phyloP scores from a whole-genome alignment of 768 basidiomycete species.

The Cystobasidium onofrii region DNA sequence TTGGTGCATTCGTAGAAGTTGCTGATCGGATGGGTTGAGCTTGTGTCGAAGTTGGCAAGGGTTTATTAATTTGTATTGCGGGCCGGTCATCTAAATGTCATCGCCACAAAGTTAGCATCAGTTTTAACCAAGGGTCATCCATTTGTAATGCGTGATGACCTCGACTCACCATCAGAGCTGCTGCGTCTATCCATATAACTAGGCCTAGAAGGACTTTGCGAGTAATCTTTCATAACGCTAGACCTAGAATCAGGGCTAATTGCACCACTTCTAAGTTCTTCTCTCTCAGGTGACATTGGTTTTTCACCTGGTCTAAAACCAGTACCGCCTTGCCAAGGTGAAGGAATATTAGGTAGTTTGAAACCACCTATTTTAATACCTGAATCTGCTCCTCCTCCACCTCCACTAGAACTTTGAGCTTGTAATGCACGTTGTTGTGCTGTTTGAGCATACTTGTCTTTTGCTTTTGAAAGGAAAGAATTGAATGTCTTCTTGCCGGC shows the following conservation, averaged over 20 bases:
- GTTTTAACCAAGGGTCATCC: too few relatives aligned
- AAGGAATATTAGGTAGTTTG: conserved; percentile 19
- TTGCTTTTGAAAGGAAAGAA: conserved; percentile 16
- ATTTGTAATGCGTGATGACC: too few relatives aligned
- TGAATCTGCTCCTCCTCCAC: background rate
- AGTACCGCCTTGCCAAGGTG: conserved; percentile 17
- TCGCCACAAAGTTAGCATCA: too few relatives aligned
- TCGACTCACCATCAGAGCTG: background rate
- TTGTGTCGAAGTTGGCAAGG: background rate
- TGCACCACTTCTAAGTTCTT: background rate
- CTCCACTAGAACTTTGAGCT: background rate
- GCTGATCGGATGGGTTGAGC: background rate
- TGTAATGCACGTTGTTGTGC: conserved; percentile 15
- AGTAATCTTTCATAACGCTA: background rate
- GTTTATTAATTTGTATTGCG: background rate
- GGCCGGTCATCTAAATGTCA: background rate
- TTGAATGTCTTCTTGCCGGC: conserved; percentile 30
- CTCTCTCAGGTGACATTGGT: background rate
- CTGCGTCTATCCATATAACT: background rate
- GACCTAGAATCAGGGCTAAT: background rate
- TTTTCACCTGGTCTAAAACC: background rate
- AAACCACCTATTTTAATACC: conserved; percentile 11
- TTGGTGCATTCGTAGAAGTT: background rate
- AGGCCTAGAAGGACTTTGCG: background rate
- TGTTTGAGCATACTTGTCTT: conserved; percentile 28